Evolutionary conservation across 2,329 filamentous ascomycete species (phyloP).

Genomic region (Aspergillus fischeri): DNA sequence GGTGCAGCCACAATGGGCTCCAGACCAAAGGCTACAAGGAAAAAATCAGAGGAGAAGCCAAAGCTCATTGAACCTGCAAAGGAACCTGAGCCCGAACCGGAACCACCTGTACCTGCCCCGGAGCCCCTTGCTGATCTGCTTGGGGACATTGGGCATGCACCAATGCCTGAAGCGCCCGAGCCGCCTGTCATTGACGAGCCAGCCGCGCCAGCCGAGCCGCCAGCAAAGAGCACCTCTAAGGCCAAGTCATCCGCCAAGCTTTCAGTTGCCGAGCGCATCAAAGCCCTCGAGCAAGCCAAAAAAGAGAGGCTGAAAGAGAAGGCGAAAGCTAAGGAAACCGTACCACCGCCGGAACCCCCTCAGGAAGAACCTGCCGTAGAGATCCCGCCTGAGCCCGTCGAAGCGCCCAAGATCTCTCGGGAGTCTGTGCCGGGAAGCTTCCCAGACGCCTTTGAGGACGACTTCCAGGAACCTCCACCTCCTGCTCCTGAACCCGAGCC

Average conservation of each 20-base stretch:
- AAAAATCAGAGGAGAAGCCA: slow-evolving; percentile 45
- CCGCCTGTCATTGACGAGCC: slow-evolving; percentile 38
- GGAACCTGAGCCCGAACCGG: slow-evolving; percentile 16
- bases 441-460: slow-evolving; percentile 49
- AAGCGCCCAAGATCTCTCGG: slow-evolving; percentile 34
- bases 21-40: slow-evolving; percentile 40
- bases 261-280: slow-evolving; percentile 53
- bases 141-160: slow-evolving; percentile 34
- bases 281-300: slow-evolving; percentile 39
- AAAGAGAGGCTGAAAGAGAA: slow-evolving; percentile 35
- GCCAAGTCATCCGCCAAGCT: slow-evolving; percentile 40
- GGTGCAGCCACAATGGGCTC: slow-evolving; percentile 36
- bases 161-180: slow-evolving; percentile 25
- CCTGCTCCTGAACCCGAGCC: slow-evolving; percentile 20
- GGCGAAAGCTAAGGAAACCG: slow-evolving; percentile 19
- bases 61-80: slow-evolving; percentile 36
- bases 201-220: slow-evolving; percentile 35
- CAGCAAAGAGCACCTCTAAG: slow-evolving; percentile 40
- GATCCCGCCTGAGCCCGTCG: slow-evolving; percentile 20
- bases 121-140: slow-evolving; percentile 23
- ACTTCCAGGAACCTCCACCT: slow-evolving; percentile 24
- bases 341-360: slow-evolving; percentile 7
- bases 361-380: slow-evolving; percentile 9
- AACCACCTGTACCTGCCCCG: slow-evolving; percentile 12
- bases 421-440: slow-evolving; percentile 56